phyloP scores from a whole-genome alignment of 2,329 filamentous ascomycete species.

The Fusarium sp. region DNA sequence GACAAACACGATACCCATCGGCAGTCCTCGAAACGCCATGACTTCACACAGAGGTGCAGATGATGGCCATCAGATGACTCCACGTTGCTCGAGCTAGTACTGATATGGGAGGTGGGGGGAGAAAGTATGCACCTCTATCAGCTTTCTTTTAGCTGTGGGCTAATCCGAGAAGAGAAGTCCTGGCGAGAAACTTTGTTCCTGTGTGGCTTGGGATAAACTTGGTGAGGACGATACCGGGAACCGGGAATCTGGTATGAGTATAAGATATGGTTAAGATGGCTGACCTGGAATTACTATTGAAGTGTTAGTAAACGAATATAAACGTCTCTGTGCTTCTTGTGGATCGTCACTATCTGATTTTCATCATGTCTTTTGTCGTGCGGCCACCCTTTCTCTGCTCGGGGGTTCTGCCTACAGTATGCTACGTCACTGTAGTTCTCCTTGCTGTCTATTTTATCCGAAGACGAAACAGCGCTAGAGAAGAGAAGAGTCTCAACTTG shows the following conservation, averaged over 20 bases:
- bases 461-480: neutral
- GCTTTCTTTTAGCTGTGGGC: neutral
- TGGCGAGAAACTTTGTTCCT: conserved; percentile 3
- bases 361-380: neutral
- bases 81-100: neutral
- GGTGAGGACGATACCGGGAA: neutral
- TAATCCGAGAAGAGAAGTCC: neutral
- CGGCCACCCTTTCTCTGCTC: neutral
- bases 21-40: neutral
- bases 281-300: accelerated
- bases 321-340: neutral
- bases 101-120: conserved; percentile 3
- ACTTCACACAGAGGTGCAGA: neutral
- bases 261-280: neutral
- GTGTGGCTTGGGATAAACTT: neutral
- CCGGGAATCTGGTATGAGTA: neutral
- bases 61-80: neutral
- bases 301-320: neutral
- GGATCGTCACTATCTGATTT: neutral
- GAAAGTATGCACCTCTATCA: conserved; percentile 2
- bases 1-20: neutral
- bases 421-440: neutral
- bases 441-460: neutral
- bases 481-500: neutral
- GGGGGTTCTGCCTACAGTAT: neutral